Base-by-base conservation (phyloP, 2,329 filamentous ascomycete genomes). In the Escovopsis sp. region DNA sequence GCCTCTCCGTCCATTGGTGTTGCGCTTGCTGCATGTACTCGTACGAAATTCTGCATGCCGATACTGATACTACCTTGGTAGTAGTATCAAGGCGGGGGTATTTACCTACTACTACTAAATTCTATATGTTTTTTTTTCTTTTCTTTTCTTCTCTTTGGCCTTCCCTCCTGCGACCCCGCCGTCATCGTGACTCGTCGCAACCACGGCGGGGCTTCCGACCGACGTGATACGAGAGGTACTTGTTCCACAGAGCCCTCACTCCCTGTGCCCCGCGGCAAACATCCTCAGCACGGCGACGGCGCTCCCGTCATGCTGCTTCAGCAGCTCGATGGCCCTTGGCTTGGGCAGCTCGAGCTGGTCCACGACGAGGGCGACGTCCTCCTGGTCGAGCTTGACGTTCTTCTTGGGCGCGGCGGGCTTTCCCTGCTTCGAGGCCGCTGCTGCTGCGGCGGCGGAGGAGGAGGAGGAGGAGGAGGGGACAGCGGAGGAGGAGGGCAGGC, bases 301-400 rank as follows among this genome's bases (percentile, higher is more conserved):
- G 53, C 85, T 71, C 3, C 83, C 84, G 39, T 86, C 81, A 52
- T 87, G 68, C 5, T 71, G 66, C 57, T 78, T 80, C 5, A 91
- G 67, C 39, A 89, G 59, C 46, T 89, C 84, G 2, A 79, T 87
- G 2, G 81, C 84, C 58, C 79, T 85, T 2, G 64, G 51, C 59
- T 84, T 87, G 1, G 73, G 62, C 31, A 89, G 56, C 46, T 89
- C 83, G 29, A 88, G 68, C 57, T 88, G 72, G 38, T 83, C 76
- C 11, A 82, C 80, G 58, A 89, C 56, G 39, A 89, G 60, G 5
- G 70, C 60, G 5, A 89, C 80, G 58, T 89, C 82, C 3, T 72
- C 76, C 6, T 74, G 62, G 46, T 87, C 82, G 37, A 89, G 75
- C 66, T 88, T 89, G 54, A 87, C 72, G 54, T 72, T 73, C 62